phyloP scores from a whole-genome alignment of 352 stramenopile genomes.

The Phytophthora gonapodyides region DNA sequence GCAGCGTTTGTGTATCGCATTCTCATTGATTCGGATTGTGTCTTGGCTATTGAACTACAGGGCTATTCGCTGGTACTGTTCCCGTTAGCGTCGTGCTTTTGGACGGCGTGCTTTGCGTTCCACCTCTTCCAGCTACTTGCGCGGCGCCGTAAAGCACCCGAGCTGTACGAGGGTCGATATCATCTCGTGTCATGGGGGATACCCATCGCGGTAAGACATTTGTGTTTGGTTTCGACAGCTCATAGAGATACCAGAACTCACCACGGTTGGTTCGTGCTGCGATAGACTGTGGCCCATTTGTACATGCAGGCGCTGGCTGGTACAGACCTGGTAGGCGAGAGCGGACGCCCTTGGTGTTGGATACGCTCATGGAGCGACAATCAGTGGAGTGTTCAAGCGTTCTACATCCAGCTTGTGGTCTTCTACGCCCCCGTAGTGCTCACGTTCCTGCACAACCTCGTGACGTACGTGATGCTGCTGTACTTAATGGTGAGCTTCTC shows the following conservation, averaged over 20 bases:
- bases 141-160: constrained; percentile 49
- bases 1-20: background rate
- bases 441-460: constrained; percentile 61
- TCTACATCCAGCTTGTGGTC: constrained; percentile 63
- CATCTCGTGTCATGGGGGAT: constrained; percentile 73
- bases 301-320: constrained; percentile 47
- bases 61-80: constrained; percentile 75
- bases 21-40: constrained; percentile 5
- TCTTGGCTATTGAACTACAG: constrained; percentile 21
- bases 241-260: constrained; percentile 1
- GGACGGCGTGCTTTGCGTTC: constrained; percentile 79
- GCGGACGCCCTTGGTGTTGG: constrained; percentile 76
- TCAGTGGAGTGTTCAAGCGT: constrained; percentile 51
- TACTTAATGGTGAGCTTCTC: constrained; percentile 53
- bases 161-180: constrained; percentile 74
- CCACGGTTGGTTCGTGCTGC: background rate
- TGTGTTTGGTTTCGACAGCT: background rate
- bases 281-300: constrained; percentile 57
- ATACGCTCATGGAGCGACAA: constrained; percentile 70
- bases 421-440: constrained; percentile 65
- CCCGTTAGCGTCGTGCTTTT: constrained; percentile 65
- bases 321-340: constrained; percentile 59
- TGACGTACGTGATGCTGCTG: constrained; percentile 62
- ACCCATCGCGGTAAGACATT: constrained; percentile 40
- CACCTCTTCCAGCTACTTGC: constrained; percentile 74